These are phyloP conservation scores for Aspergillus brasiliensis DNA, from an alignment of 2,329 filamentous ascomycete species.

Conservation along the genomic window DNA sequence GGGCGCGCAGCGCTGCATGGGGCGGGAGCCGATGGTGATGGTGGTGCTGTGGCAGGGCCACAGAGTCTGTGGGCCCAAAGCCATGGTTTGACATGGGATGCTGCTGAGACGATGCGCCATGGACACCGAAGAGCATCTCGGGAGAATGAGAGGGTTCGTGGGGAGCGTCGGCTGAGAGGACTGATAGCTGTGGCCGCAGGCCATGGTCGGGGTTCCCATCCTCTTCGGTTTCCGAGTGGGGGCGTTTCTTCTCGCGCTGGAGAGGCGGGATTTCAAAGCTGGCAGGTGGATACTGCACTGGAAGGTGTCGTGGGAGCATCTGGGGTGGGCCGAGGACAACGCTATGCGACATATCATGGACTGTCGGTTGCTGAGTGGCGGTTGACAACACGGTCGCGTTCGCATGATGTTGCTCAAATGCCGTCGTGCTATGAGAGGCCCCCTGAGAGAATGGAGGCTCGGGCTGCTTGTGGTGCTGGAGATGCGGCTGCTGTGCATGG, in stretches of 20 bases:
- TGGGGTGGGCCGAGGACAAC: constrained; percentile 36
- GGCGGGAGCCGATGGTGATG: constrained; percentile 82
- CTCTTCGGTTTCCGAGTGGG: constrained; percentile 34
- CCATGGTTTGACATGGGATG: constrained; percentile 32
- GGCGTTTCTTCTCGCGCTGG: constrained; percentile 38
- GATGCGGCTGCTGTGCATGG: constrained; percentile 51
- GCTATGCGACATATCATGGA: constrained; percentile 36
- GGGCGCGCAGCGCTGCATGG: constrained; percentile 67
- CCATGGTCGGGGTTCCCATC: constrained; percentile 27
- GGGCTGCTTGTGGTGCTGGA: constrained; percentile 37
- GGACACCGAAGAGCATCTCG: constrained; percentile 39
- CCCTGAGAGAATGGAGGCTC: constrained; percentile 37
- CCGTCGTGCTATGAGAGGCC: constrained; percentile 33
- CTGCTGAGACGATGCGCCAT: constrained; percentile 34
- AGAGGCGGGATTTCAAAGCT: constrained; percentile 36
- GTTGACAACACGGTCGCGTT: constrained; percentile 39
- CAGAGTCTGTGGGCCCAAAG: constrained; percentile 43
- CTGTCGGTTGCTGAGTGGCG: constrained; percentile 31
- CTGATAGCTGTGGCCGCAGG: constrained; percentile 34
- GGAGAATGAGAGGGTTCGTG: constrained; percentile 35
- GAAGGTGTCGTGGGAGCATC: constrained; percentile 37
- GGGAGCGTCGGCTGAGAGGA: constrained; percentile 35
- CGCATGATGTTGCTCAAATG: constrained; percentile 44
- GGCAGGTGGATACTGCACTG: constrained; percentile 37
- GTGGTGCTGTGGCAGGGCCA: constrained; percentile 61